phyloP scores from a whole-genome alignment of 2,329 filamentous ascomycete species.

The Diplocarpon rosae region DNA sequence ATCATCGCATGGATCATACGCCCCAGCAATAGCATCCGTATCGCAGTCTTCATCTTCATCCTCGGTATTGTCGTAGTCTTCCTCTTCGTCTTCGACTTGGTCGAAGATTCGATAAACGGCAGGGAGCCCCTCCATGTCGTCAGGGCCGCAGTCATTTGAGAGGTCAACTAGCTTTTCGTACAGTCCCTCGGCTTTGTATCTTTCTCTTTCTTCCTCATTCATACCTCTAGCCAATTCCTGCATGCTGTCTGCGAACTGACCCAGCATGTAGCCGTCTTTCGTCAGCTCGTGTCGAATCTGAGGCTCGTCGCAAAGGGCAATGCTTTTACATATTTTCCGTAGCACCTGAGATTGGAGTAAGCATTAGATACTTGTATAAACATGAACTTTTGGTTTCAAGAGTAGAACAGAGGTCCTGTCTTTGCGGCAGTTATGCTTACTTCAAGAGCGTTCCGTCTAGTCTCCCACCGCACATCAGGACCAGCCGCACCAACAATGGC shows the following conservation, averaged over 20 bases:
- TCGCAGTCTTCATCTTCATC: neutral
- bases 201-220: slow-evolving; percentile 3
- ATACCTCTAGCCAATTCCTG: slow-evolving; percentile 6
- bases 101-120: slow-evolving; percentile 12
- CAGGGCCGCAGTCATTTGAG: slow-evolving; percentile 3
- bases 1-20: neutral
- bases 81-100: slow-evolving; percentile 1
- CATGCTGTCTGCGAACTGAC: slow-evolving; percentile 10
- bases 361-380: neutral
- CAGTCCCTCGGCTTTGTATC: slow-evolving; percentile 10
- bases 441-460: slow-evolving; percentile 8
- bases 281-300: slow-evolving; percentile 12
- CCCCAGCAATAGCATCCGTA: neutral
- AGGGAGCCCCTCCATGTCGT: slow-evolving; percentile 10
- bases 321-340: slow-evolving; percentile 9
- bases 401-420: neutral
- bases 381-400: neutral
- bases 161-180: slow-evolving; percentile 10
- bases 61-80: neutral
- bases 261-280: slow-evolving; percentile 12
- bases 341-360: slow-evolving; percentile 2
- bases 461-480: slow-evolving; percentile 8
- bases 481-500: slow-evolving; percentile 9
- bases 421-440: neutral
- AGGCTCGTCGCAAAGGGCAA: slow-evolving; percentile 10